Percentiles rank a stretch among this genome's conserved stretches.
These are phyloP conservation scores for Moniliophthora roreri DNA, from an alignment of 1,284 basidiomycete species.

Conservation along the genomic window DNA sequence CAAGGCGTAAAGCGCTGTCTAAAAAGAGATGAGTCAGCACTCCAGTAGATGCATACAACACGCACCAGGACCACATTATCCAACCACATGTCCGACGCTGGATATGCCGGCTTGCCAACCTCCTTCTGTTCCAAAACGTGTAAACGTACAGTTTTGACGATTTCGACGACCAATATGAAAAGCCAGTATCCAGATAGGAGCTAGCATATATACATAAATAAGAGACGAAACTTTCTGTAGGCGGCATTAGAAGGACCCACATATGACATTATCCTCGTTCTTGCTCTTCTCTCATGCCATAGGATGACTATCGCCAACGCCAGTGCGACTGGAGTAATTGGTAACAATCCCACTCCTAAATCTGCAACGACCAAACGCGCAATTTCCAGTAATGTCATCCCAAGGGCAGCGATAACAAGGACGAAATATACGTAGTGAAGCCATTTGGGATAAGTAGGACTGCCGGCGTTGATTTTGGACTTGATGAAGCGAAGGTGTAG, in stretches of 20 bases:
- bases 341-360: slow-evolving; percentile 25
- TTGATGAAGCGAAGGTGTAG: slow-evolving; percentile 5
- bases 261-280: slow-evolving; percentile 16
- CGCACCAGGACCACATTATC: slow-evolving; percentile 28
- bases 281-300: slow-evolving; percentile 19
- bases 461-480: neutral
- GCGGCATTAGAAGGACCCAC: slow-evolving; percentile 17
- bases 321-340: slow-evolving; percentile 20
- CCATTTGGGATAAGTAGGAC: slow-evolving; percentile 16
- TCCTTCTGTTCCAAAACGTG: slow-evolving; percentile 20
- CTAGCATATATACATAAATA: slow-evolving; percentile 11
- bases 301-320: slow-evolving; percentile 18
- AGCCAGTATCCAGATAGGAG: slow-evolving; percentile 24
- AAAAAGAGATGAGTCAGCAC: neutral
- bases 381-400: slow-evolving; percentile 26
- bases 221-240: neutral
- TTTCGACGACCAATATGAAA: slow-evolving; percentile 18
- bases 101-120: slow-evolving; percentile 20
- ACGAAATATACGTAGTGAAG: slow-evolving; percentile 24
- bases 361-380: slow-evolving; percentile 22
- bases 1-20: neutral
- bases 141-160: slow-evolving; percentile 22
- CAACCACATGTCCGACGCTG: slow-evolving; percentile 23
- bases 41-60: neutral
- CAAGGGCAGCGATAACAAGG: slow-evolving; percentile 21